These are phyloP conservation scores for Rutstroemia sp. DNA, from an alignment of 2,329 filamentous ascomycete species.

Conservation along the genomic window DNA sequence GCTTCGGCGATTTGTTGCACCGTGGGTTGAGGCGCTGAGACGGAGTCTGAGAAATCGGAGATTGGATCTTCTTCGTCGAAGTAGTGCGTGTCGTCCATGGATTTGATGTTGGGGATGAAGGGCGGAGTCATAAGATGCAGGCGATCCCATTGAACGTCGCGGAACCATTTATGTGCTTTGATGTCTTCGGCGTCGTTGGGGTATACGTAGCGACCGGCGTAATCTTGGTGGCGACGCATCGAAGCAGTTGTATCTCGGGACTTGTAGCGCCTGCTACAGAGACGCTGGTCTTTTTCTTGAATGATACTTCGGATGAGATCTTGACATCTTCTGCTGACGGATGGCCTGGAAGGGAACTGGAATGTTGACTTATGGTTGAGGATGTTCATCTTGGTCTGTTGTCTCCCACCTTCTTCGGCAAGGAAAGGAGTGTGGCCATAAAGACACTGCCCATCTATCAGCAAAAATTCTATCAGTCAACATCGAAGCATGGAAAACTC, in stretches of 20 bases:
- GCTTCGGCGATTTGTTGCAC: slow-evolving; percentile 25
- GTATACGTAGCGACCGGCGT: slow-evolving; percentile 61
- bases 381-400: slow-evolving; percentile 82
- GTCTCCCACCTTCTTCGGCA: slow-evolving; percentile 62
- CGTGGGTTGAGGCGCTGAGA: slow-evolving; percentile 12
- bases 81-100: slow-evolving; percentile 72
- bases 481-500: slow-evolving; percentile 10
- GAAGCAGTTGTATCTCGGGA: slow-evolving; percentile 47
- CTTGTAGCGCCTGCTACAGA: slow-evolving; percentile 70
- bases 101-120: slow-evolving; percentile 66
- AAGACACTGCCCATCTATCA: slow-evolving; percentile 50
- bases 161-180: slow-evolving; percentile 83
- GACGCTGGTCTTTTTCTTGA: slow-evolving; percentile 63
- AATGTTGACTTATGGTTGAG: slow-evolving; percentile 65
- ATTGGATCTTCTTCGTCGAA: slow-evolving; percentile 79
- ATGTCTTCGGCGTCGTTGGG: slow-evolving; percentile 82
- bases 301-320: slow-evolving; percentile 69
- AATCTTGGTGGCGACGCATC: slow-evolving; percentile 27
- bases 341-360: slow-evolving; percentile 58
- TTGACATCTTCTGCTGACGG: slow-evolving; percentile 63
- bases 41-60: slow-evolving; percentile 50
- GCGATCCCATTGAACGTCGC: slow-evolving; percentile 67
- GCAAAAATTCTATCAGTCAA: not conserved
- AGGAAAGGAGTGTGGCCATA: slow-evolving; percentile 90
- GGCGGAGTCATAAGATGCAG: slow-evolving; percentile 67